Base-by-base conservation (phyloP, 108 stramenopile species). In the Fragilariopsis cylindrus region DNA sequence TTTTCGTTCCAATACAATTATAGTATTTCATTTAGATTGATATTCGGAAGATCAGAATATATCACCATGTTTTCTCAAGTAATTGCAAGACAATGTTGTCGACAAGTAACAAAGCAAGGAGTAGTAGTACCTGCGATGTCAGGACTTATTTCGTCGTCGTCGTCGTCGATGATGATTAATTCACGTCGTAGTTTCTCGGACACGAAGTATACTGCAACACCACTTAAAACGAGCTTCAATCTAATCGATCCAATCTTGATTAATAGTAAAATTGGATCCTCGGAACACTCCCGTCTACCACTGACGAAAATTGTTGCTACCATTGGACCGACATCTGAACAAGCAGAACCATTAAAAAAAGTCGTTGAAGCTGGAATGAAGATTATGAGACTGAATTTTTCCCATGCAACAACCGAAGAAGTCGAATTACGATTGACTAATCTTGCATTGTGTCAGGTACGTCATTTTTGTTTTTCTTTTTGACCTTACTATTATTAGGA, bases 321-420 rank as follows among this genome's bases (percentile, higher is more conserved):
- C 9, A 98, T 98, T 65, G 97, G 97, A 6, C 97, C 97, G 4
- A 95, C 95, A 4, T 91, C 88, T 7, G 97, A 98, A 75, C 92
- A 98, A 67, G 71, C 77, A 15, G 88, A 89, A 39, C 90, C 93
- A 12, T 58, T 96, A 76, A 70, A 87, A 60, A 78, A 91, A 39
- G 83, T 94, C 41, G 90, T 93, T 9, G 53, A 84, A 41, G 86
- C 85, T 52, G 96, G 96, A 43, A 88, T 98, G 91, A 84, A 88
- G 13, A 83, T 98, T 44, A 97, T 97, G 96, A 81, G 98, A 48
- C 76, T 98, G 58, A 98, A 98, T 77, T 98, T 98, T 81, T 92
- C 91, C 47, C 98, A 98, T 76, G 98, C 97, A 43, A 98, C 98
- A 7, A 88, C 76, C 40, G 96, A 98, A 72, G 98, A 98, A 86